Percentiles rank a stretch among this genome's conserved stretches.
phyloP scores from a whole-genome alignment of 2,329 filamentous ascomycete species.

The Fusarium miscanthi region DNA sequence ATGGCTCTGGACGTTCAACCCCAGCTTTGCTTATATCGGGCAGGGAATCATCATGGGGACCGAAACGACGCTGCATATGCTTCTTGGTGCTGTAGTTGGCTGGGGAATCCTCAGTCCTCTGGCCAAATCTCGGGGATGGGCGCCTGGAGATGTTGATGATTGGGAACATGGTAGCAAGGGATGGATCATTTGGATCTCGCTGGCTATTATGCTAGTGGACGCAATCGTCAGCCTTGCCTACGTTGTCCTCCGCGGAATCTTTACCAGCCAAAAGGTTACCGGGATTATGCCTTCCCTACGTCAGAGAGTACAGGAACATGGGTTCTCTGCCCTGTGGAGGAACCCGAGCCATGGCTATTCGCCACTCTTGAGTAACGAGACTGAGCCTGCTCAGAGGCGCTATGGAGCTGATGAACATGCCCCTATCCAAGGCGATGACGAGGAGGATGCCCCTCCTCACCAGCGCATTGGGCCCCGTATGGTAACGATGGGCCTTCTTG shows the following conservation, averaged over 20 bases:
- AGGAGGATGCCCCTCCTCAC: slow-evolving; percentile 83
- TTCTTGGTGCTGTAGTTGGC: slow-evolving; percentile 86
- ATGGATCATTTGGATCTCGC: slow-evolving; percentile 97
- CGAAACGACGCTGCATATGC: slow-evolving; percentile 94
- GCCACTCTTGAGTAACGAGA: slow-evolving; percentile 30
- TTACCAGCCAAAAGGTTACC: slow-evolving; percentile 24
- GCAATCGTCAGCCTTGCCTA: slow-evolving; percentile 88
- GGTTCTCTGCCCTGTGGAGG: slow-evolving; percentile 37
- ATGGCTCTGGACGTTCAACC: slow-evolving; percentile 97
- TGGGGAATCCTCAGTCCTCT: slow-evolving; percentile 93
- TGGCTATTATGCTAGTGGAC: slow-evolving; percentile 97
- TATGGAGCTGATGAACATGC: slow-evolving; percentile 18
- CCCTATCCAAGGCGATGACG: slow-evolving; percentile 56
- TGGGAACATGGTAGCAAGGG: slow-evolving; percentile 96
- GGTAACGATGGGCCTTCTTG: slow-evolving; percentile 78
- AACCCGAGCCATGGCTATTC: slow-evolving; percentile 40
- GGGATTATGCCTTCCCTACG: slow-evolving; percentile 3
- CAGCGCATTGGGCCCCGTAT: slow-evolving; percentile 80
- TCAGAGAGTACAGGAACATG: slow-evolving; percentile 34
- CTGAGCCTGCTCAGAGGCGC: neutral
- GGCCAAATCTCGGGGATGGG: slow-evolving; percentile 88
- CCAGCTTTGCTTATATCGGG: slow-evolving; percentile 95
- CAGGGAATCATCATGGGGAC: slow-evolving; percentile 99
- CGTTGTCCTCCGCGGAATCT: slow-evolving; percentile 73
- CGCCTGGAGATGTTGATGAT: slow-evolving; percentile 83